Conservation (phyloP, 805 yeast species). For the Blastobotrys mokoenaii region DNA sequence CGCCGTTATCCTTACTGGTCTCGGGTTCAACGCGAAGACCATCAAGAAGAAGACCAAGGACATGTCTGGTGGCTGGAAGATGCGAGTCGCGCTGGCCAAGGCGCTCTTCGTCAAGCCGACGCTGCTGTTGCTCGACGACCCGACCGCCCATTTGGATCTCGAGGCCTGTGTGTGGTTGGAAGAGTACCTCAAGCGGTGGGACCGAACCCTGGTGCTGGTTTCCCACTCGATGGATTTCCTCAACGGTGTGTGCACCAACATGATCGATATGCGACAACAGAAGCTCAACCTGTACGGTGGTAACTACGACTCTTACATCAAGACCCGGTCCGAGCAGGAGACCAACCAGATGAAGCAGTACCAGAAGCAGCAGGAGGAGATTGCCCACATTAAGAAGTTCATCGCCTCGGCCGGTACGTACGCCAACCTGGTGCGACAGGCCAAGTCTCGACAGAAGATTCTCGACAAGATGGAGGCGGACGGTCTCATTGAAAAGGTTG, state of each 20-base stretch:
- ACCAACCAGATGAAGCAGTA: constrained; percentile 98
- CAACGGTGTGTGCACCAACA: constrained; percentile 96
- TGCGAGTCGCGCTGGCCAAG: constrained; percentile 98
- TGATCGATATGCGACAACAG: constrained; percentile 94
- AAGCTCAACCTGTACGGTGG: constrained; percentile 79
- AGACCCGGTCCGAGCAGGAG: constrained; percentile 90
- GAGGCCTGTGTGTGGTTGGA: constrained; percentile 99
- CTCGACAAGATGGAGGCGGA: constrained; percentile 99
- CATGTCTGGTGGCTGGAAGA: constrained; percentile 99
- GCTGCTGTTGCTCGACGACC: constrained; percentile 87
- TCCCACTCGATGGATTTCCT: constrained; percentile 99
- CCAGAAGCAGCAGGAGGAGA: constrained; percentile 96
- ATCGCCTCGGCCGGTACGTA: constrained; percentile 99
- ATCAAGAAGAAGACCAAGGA: constrained; percentile 92
- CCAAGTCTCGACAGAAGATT: constrained; percentile 98
- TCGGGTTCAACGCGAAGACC: constrained; percentile 85
- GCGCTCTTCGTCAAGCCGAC: constrained; percentile 98
- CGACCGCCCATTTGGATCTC: constrained; percentile 98
- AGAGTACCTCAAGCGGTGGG: constrained; percentile 91
- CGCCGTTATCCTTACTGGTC: constrained; percentile 90
- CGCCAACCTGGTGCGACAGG: constrained; percentile 97
- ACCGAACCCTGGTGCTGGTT: constrained; percentile 85
- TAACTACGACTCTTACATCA: constrained; percentile 94
- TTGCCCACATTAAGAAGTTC: constrained; percentile 94
- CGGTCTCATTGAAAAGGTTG: constrained; percentile 85